Percentiles rank a stretch among this genome's conserved stretches.
Conservation (phyloP, 495 filamentous ascomycete genomes). For the Cladorrhinum samala region DNA sequence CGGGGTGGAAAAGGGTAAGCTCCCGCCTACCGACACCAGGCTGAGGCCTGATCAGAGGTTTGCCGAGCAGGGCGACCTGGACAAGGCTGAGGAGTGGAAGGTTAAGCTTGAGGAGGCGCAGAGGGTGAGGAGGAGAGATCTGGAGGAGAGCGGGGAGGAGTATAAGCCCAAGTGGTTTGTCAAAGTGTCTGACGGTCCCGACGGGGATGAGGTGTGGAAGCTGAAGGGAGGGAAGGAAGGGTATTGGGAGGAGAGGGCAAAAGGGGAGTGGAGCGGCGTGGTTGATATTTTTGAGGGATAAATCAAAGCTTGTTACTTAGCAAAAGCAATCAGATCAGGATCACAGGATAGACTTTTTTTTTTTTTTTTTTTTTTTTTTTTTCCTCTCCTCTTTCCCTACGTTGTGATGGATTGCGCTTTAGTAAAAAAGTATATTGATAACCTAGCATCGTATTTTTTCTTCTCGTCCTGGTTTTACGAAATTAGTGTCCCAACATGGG, state of each 20-base stretch:
- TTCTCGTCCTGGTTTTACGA: too few relatives aligned
- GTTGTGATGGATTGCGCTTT: too few relatives aligned
- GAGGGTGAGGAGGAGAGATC: slow-evolving; percentile 61
- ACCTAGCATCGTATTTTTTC: too few relatives aligned
- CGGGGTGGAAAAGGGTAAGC: slow-evolving; percentile 58
- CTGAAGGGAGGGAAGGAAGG: slow-evolving; percentile 73
- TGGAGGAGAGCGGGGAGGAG: slow-evolving; percentile 65
- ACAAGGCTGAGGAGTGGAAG: slow-evolving; percentile 80
- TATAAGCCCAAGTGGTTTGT: slow-evolving; percentile 81
- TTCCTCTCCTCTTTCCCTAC: too few relatives aligned
- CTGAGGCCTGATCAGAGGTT: slow-evolving; percentile 90
- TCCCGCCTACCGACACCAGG: slow-evolving; percentile 76
- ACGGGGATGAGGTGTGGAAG: slow-evolving; percentile 72
- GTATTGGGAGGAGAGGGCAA: slow-evolving; percentile 84
- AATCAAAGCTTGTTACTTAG: too few relatives aligned
- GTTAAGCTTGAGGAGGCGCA: slow-evolving; percentile 79
- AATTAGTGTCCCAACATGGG: too few relatives aligned
- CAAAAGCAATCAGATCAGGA: too few relatives aligned
- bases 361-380: too few relatives aligned
- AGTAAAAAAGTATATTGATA: too few relatives aligned
- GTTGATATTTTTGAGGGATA: slow-evolving; percentile 57
- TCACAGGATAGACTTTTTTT: too few relatives aligned
- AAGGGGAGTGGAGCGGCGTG: slow-evolving; percentile 63
- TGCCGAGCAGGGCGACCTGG: slow-evolving; percentile 73
- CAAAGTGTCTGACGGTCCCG: slow-evolving; percentile 44